phyloP scores from a whole-genome alignment of 139 green algal species.

The Gonium pectorale region DNA sequence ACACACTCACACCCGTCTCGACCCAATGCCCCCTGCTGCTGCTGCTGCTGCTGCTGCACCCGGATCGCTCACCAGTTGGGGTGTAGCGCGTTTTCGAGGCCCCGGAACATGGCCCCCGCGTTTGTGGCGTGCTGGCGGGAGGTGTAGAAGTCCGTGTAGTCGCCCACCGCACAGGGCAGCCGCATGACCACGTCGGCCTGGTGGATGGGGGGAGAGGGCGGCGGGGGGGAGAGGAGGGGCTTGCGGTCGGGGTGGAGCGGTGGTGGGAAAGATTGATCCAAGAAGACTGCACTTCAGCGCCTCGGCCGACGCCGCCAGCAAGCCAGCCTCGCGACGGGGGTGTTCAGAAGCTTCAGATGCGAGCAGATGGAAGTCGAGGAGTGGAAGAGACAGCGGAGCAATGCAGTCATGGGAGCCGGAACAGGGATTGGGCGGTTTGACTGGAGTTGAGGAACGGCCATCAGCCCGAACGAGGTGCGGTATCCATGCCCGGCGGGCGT shows the following conservation, averaged over 20 bases:
- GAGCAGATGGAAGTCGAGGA: neutral
- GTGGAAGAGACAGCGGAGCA: neutral
- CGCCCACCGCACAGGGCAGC: slow-evolving; percentile 83
- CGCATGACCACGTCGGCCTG: slow-evolving; percentile 79
- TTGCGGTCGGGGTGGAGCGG: neutral
- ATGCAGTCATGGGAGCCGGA: neutral
- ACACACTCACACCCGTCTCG: no score
- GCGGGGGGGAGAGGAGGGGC: neutral
- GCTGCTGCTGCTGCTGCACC: neutral
- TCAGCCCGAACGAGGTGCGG: no score
- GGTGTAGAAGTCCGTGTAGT: slow-evolving; percentile 98
- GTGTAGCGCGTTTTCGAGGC: slow-evolving; percentile 74
- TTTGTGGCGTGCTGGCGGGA: slow-evolving; percentile 91
- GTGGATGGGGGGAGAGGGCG: neutral
- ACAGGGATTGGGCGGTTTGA: no score
- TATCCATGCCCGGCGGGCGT: no score
- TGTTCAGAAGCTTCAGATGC: no score
- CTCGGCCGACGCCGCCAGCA: no score
- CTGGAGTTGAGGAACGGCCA: no score
- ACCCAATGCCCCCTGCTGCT: no score
- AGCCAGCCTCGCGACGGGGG: no score
- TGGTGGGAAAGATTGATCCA: no score
- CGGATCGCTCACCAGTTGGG: slow-evolving; percentile 84
- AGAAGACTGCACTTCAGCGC: no score
- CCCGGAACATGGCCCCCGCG: slow-evolving; percentile 87